Conservation (phyloP, 1,284 basidiomycete species). For the Peniophora sp. region DNA sequence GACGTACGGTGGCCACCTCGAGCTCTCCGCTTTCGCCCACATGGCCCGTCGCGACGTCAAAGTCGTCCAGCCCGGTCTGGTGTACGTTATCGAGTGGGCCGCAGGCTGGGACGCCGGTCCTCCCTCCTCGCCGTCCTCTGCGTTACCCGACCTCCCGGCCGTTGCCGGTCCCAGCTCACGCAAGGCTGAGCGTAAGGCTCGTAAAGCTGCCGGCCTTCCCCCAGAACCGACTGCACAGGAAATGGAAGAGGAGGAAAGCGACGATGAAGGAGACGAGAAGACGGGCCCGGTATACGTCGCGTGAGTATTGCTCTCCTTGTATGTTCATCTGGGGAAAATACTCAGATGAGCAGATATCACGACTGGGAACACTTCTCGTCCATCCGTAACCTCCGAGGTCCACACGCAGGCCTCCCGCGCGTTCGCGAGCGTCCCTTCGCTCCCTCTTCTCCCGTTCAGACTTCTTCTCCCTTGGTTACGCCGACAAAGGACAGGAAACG, state of each 20-base stretch:
- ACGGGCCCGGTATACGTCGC: slow-evolving; percentile 64
- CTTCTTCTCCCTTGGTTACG: background rate
- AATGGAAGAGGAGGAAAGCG: slow-evolving; percentile 19
- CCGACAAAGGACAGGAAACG: slow-evolving; percentile 5
- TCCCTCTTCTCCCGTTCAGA: slow-evolving; percentile 9
- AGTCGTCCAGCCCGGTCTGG: slow-evolving; percentile 83
- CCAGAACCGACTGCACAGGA: slow-evolving; percentile 14
- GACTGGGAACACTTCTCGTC: slow-evolving; percentile 96
- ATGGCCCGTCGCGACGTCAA: slow-evolving; percentile 75
- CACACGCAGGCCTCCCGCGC: slow-evolving; percentile 71
- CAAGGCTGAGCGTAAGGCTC: slow-evolving; percentile 27
- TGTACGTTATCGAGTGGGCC: slow-evolving; percentile 75
- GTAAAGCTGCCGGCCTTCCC: slow-evolving; percentile 15
- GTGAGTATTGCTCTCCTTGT: slow-evolving; percentile 38
- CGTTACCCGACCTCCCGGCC: slow-evolving; percentile 17
- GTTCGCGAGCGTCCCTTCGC: slow-evolving; percentile 45
- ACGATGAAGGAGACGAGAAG: slow-evolving; percentile 19
- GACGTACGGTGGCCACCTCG: slow-evolving; percentile 88
- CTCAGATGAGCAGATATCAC: slow-evolving; percentile 53
- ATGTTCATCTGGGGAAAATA: background rate
- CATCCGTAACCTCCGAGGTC: slow-evolving; percentile 80
- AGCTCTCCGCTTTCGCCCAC: slow-evolving; percentile 85
- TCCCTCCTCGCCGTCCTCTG: slow-evolving; percentile 10
- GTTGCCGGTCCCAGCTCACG: slow-evolving; percentile 26
- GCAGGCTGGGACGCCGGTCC: slow-evolving; percentile 35